Evolutionary conservation across 768 basidiomycete genomes (phyloP), one percentile per base, ranked within the genome.

Genomic region (Pisolithus microcarpus): DNA sequence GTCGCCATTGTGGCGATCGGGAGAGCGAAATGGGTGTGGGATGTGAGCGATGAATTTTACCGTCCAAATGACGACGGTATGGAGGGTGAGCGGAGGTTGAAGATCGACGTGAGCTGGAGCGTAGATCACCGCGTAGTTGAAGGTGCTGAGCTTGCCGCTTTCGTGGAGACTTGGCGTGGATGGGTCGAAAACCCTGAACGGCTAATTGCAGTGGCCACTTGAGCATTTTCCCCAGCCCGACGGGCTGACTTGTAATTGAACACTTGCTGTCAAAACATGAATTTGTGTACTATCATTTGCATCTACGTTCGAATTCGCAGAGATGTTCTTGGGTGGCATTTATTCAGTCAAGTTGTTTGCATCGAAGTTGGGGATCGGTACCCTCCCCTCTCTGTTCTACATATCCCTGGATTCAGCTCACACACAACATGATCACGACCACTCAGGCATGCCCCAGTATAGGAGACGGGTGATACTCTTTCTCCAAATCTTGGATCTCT

Each of bases 121-220:
- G 91, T 85, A 44, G 91, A 94, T 58, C 91, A 94, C 67, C 71
- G 91, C 15, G 81, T 94, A 7, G 81, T 92, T 9, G 91, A 94
- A 63, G 91, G 91, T 4, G 91, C 90, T 1, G 91, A 94, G 69
- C 63, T 94, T 54, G 89, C 87, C 48, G 89, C 87, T 56, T 91
- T 94, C 64, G 85, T 91, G 53, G 89, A 92, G 70, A 72, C 75
- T 39, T 94, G 91, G 91, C 79, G 90, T 53, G 72, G 68, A 15
- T 89, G 81, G 73, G 85, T 91, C 15, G 90, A 92, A 69, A 63
- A 69, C 2, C 91, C 91, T 3, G 79, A 76, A 63, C 73, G 85
- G 63, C 61, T 91, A 53, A 76, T 90, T 57, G 87, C 58, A 4
- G 75, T 75, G 43, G 71, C 70, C 0, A 58, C 75, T 11, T 75